A percentile compares a stretch with the other conserved stretches of the same genome.
Conservation (phyloP, 208 protist species). For the Trichomonas gallinae region DNA sequence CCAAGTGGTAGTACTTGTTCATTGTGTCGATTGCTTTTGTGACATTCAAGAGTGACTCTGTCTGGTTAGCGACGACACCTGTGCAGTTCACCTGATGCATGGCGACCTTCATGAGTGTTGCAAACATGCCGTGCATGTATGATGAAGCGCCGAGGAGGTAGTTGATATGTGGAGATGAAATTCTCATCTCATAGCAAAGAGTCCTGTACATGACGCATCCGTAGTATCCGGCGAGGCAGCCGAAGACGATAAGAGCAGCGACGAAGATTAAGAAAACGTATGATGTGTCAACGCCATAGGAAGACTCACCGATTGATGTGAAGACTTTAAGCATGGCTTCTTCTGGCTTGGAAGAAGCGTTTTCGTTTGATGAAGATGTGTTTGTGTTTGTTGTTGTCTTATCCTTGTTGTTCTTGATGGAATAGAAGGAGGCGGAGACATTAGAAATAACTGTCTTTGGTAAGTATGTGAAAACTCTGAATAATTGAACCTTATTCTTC, state of each 20-base stretch:
- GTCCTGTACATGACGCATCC: background rate
- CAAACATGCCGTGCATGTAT: background rate
- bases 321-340: background rate
- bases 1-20: background rate
- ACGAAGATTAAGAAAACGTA: background rate
- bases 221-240: background rate
- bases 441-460: background rate
- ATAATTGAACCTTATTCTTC: background rate
- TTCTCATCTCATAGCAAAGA: too few relatives aligned
- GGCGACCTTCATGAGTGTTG: background rate
- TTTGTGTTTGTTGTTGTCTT: background rate
- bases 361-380: background rate
- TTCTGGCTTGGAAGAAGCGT: background rate
- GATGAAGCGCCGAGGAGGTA: background rate
- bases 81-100: background rate
- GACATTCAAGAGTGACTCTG: background rate
- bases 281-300: background rate
- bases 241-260: background rate
- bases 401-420: background rate
- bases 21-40: background rate
- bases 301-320: background rate
- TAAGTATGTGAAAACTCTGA: background rate
- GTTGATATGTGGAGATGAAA: background rate
- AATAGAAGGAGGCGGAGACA: background rate
- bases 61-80: background rate